These are phyloP conservation scores for Phaffia australis DNA, from an alignment of 768 basidiomycete species.

Conservation along the genomic window DNA sequence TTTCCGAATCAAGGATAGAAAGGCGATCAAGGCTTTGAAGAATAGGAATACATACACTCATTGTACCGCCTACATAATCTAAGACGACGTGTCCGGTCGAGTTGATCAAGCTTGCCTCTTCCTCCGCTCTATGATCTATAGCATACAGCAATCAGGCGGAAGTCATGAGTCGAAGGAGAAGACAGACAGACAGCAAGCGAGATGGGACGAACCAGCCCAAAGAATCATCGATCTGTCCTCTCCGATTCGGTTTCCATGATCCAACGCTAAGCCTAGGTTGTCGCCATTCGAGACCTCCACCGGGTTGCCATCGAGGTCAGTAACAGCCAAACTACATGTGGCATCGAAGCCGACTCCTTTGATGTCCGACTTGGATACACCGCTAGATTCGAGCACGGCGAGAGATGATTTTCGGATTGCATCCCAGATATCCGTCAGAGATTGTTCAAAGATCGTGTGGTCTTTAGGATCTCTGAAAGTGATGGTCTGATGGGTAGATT, in stretches of 20 bases:
- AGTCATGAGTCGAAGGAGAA: background rate
- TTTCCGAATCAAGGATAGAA: no score
- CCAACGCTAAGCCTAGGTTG: slow-evolving; percentile 44
- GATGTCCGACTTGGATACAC: slow-evolving; percentile 50
- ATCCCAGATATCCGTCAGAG: slow-evolving; percentile 75
- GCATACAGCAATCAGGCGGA: background rate
- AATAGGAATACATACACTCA: slow-evolving; percentile 51
- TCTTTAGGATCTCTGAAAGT: slow-evolving; percentile 77
- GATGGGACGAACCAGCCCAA: slow-evolving; percentile 52
- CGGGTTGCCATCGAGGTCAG: slow-evolving; percentile 60
- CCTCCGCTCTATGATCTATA: slow-evolving; percentile 75
- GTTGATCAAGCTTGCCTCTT: slow-evolving; percentile 86
- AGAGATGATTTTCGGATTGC: slow-evolving; percentile 49
- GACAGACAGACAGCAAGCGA: background rate
- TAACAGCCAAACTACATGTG: slow-evolving; percentile 88
- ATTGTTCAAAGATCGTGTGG: slow-evolving; percentile 93
- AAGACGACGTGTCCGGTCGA: slow-evolving; percentile 68
- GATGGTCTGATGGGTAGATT: slow-evolving; percentile 48
- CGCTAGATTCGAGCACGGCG: slow-evolving; percentile 47
- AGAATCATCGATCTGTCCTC: slow-evolving; percentile 64
- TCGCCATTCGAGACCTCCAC: slow-evolving; percentile 62
- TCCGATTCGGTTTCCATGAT: slow-evolving; percentile 45
- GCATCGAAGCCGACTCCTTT: slow-evolving; percentile 91
- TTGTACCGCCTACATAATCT: slow-evolving; percentile 89
- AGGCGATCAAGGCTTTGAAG: no score